phyloP scores from a whole-genome alignment of 2,329 filamentous ascomycete species.

The Fusarium sp. region DNA sequence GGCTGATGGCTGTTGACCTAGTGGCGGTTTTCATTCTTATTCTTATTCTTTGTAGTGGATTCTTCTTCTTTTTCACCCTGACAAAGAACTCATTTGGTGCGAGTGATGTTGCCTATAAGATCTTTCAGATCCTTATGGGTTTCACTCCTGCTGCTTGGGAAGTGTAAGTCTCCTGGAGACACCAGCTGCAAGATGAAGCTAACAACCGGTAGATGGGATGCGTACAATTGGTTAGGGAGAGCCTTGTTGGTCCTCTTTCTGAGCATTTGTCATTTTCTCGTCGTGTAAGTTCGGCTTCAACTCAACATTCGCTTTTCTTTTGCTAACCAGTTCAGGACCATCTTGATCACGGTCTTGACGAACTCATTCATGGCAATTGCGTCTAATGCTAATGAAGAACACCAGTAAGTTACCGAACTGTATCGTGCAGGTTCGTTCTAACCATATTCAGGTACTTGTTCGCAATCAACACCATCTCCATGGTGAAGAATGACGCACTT shows the following conservation, averaged over 20 bases:
- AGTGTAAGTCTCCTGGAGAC: conserved; percentile 64
- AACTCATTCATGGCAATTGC: conserved; percentile 97
- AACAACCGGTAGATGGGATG: conserved; percentile 66
- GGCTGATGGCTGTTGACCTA: conserved; percentile 92
- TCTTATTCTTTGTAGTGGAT: conserved; percentile 89
- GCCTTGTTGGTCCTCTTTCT: conserved; percentile 83
- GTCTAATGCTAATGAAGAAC: conserved; percentile 92
- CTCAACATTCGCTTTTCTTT: not conserved
- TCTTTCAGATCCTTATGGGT: conserved; percentile 95
- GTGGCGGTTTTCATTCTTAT: conserved; percentile 87
- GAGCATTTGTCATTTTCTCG: conserved; percentile 94
- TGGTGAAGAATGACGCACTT: conserved; percentile 97
- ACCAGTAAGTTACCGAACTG: conserved; percentile 66
- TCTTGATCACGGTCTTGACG: conserved; percentile 93
- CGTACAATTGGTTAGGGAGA: conserved; percentile 84
- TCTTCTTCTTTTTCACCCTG: conserved; percentile 93
- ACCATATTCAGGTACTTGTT: conserved; percentile 76
- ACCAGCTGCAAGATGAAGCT: conserved; percentile 11
- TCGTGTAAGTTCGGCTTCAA: conserved; percentile 69
- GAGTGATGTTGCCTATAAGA: conserved; percentile 83
- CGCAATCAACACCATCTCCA: conserved; percentile 95
- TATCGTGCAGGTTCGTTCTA: not conserved
- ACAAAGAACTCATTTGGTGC: conserved; percentile 80
- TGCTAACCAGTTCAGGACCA: conserved; percentile 67
- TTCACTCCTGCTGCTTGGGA: conserved; percentile 97